Evolutionary conservation across 176 grass and related monocot genomes (phyloP), one percentile per base, ranked within the genome.

Genomic region (Rhynchospora breviuscula): DNA sequence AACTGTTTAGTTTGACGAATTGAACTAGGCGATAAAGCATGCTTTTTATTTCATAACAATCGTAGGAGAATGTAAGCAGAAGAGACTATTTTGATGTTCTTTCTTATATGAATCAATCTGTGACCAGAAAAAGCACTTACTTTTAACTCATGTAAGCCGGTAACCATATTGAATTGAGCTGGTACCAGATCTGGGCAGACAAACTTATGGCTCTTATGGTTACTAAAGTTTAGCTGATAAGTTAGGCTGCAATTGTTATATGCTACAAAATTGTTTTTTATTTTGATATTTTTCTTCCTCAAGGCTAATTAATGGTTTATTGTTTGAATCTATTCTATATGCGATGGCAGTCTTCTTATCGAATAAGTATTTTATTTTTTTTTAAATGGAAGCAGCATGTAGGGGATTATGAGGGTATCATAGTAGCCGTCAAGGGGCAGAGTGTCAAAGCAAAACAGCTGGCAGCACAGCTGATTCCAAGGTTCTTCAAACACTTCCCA

Each of bases 371-470:
- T 2, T 79, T 59, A n/a, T 4, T 45, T 77, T 23, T 72, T 40
- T 43, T n/a, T 25, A 61, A 35, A 57, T 31, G 12, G 18, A 62
- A 61, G 1, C 89, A 99, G 97, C 91, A 92, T 84, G 89, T 90
- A 51, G 83, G 83, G 54, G 97, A 99, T 85, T 99, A 99, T 62
- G 89, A 93, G 85, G 93, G 91, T 19, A 99, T 99, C 56, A 88
- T 99, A 66, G 65, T 83, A 44, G 90, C 97, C 4, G 97, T 96
- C 54, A 92, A 93, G 88, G 97, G 97, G 78, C 89, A 93, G 48
- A 99, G 91, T 68, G 86, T 96, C 54, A 99, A 99, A 87, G 93
- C 93, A 59, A 99, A 99, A 86, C 97, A 99, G 86, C 83, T 99
- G 44, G 97, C 93, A 1, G 97, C 97, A 19, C 97, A 99, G 86